Base-by-base conservation (phyloP, 2,329 filamentous ascomycete genomes). In the Diplocarpon mali region DNA sequence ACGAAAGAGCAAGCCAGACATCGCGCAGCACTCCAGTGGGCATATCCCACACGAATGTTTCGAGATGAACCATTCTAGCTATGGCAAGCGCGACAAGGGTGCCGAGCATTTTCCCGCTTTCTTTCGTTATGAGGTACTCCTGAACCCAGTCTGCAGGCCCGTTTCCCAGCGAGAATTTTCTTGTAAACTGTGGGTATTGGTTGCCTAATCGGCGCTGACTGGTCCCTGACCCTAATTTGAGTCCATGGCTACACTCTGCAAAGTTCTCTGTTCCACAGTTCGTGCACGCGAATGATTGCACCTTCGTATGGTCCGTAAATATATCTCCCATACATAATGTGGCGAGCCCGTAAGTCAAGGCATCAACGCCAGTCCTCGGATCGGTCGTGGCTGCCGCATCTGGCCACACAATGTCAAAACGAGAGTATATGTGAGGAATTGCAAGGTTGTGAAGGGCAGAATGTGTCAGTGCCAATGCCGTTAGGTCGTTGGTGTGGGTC, bases 371-470 rank as follows among this genome's bases (percentile, higher is more conserved):
- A 34, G 78, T 78, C 35, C 80, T 72, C 43, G 81, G 78, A 54
- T 83, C 77, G 2, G 74, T 69, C 8, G 77, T 71, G 7, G 74
- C 69, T 51, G 75, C 73, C 28, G 76, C 76, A 57, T 90, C 85
- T 0, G 85, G 85, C 86, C 86, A 92, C 35, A 90, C 83, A 52
- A 92, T 92, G 59, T 92, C 85, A 64, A 92, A 92, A 48, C 83
- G 77, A 14, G 83, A 83, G 66, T 92, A 92, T 53, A 92, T 87
- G 56, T 81, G 78, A 14, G 85, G 85, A 17, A 86, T 79, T 0
- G 83, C 77, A 44, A 92, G 72, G 35, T 72, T 71, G 64, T 92
- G 83, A 11, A 93, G 73, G 24, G 80, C 79, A 12, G 85, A 87
- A 65, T 87, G 85, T 35, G 84, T 83, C 47, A 87, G 70, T 12